Conservation (phyloP, 2,329 filamentous ascomycete genomes). For the Akanthomyces uredinophilus region DNA sequence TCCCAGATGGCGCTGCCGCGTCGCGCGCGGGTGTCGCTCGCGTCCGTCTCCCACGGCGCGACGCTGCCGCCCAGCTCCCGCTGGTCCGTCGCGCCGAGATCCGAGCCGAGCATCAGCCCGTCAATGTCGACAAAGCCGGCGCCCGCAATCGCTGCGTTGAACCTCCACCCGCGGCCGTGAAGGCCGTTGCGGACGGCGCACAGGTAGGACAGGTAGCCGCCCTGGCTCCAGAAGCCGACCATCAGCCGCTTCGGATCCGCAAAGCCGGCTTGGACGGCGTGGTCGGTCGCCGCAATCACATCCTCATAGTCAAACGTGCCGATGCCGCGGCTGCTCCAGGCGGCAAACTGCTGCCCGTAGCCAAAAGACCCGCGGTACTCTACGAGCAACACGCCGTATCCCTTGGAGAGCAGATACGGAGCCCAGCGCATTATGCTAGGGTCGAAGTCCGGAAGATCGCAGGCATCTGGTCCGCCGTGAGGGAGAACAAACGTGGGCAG, state of each 20-base stretch:
- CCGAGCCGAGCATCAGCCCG: slow-evolving; percentile 28
- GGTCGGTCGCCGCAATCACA: slow-evolving; percentile 28
- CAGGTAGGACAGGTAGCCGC: slow-evolving; percentile 34
- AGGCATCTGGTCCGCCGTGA: slow-evolving; percentile 31
- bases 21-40: neutral
- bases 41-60: slow-evolving; percentile 20
- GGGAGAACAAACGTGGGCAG: slow-evolving; percentile 30
- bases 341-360: slow-evolving; percentile 29
- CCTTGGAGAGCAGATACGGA: slow-evolving; percentile 28
- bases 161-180: slow-evolving; percentile 29
- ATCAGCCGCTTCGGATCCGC: slow-evolving; percentile 28
- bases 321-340: slow-evolving; percentile 24
- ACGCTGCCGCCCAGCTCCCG: slow-evolving; percentile 27
- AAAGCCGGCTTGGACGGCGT: slow-evolving; percentile 28
- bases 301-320: slow-evolving; percentile 34
- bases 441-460: slow-evolving; percentile 27
- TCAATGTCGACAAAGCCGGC: slow-evolving; percentile 34
- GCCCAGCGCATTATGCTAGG: slow-evolving; percentile 22
- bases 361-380: slow-evolving; percentile 35
- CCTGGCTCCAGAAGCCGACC: slow-evolving; percentile 34
- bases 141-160: slow-evolving; percentile 30
- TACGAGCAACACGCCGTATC: slow-evolving; percentile 33
- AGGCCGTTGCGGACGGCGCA: slow-evolving; percentile 31
- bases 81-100: slow-evolving; percentile 17
- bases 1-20: slow-evolving; percentile 12